Evolutionary conservation across 176 grass and related monocot species (phyloP).

Genomic region (Otatea glauca): DNA sequence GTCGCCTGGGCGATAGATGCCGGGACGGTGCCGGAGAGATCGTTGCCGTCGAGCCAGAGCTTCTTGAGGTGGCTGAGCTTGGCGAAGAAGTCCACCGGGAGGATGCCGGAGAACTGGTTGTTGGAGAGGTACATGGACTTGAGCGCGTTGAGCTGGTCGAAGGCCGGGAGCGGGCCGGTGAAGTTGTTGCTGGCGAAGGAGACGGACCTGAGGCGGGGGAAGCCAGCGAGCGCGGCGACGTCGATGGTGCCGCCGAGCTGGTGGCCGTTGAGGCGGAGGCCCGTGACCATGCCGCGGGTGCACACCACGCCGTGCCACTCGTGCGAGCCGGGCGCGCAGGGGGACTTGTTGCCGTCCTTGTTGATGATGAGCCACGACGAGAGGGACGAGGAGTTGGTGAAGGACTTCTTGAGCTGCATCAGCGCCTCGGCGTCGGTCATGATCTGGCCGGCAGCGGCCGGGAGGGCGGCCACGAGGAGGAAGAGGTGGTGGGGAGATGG

Average conservation of each 20-base stretch:
- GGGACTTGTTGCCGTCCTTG: slow-evolving; percentile 49
- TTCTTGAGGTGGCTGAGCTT: slow-evolving; percentile 73
- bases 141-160: slow-evolving; percentile 61
- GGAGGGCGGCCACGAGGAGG: neutral
- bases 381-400: slow-evolving; percentile 68
- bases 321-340: slow-evolving; percentile 44
- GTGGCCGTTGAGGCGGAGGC: slow-evolving; percentile 62
- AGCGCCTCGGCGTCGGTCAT: slow-evolving; percentile 60
- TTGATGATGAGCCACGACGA: slow-evolving; percentile 63
- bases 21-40: slow-evolving; percentile 59
- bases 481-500: slow-evolving; percentile 23
- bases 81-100: slow-evolving; percentile 66
- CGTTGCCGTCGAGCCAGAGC: slow-evolving; percentile 79
- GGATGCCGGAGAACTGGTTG: slow-evolving; percentile 63
- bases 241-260: slow-evolving; percentile 65
- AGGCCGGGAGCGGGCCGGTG: slow-evolving; percentile 59
- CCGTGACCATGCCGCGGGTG: slow-evolving; percentile 43
- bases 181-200: slow-evolving; percentile 68
- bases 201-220: slow-evolving; percentile 66
- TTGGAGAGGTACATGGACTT: slow-evolving; percentile 77
- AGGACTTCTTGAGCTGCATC: slow-evolving; percentile 72
- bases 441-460: neutral
- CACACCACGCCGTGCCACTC: slow-evolving; percentile 80
- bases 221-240: slow-evolving; percentile 54
- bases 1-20: slow-evolving; percentile 53